Base-by-base conservation (phyloP, 345 rosid genomes). In the Turnera subulata region DNA sequence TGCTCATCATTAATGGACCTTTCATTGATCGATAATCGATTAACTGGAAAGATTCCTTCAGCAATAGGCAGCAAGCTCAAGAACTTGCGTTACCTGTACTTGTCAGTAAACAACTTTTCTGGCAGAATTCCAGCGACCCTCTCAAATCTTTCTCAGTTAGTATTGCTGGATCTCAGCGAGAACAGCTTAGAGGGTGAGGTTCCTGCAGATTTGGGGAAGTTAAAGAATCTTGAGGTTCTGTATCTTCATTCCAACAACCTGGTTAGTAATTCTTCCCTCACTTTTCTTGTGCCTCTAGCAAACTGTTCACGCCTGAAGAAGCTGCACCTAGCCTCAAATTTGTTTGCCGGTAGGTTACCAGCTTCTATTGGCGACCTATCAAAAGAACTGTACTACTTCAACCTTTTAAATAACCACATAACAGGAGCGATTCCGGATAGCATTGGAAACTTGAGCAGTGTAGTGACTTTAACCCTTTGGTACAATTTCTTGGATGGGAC, bases 361-460 rank as follows among this genome's bases (percentile, higher is more conserved):
- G 15, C 57, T 19, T 16, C 17, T n/a, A 18, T 61, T 10, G 65
- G 65, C 1, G 49, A 61, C 50, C 65, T 61, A 25, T 61, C 65
- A 3, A 50, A 51, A 45, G 49, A 51, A n/a, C 65, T 61, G 17
- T 50, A 61, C 24, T 40, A 50, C 46, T 61, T 51, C 49, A 50
- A 61, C 21, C 56, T 61, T 32, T 15, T 50, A 20, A 24, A 50
- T 25, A 61, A 61, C 50, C 21, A 15, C 50, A 42, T 61, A 20
- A 19, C 24, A 11, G 65, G 57, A 20, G 26, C 15, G 22, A 40
- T 61, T 18, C 65, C 57, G 1, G 22, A 39, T 50, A 42, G 65
- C n/a, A 61, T 40, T 20, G 65, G 65, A 16, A 61, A 61, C 38
- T 50, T 51, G 20, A 61, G 65, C 37, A 17, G 65, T 23, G 57